Percentiles rank a stretch among this genome's conserved stretches.
Conservation (phyloP, 768 basidiomycete species). For the Mycena galericulata region DNA sequence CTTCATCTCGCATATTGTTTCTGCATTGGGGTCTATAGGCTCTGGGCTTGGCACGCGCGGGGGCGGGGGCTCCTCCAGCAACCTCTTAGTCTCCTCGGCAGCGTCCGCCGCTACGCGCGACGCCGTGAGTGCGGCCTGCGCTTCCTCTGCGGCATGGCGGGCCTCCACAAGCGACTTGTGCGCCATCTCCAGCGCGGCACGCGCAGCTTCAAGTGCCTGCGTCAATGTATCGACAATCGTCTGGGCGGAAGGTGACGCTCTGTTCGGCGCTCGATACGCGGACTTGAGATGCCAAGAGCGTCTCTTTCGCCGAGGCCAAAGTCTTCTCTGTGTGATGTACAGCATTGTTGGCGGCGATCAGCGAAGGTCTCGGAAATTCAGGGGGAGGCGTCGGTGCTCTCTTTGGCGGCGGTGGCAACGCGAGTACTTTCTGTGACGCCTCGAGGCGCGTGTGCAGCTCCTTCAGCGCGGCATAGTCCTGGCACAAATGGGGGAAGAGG, state of each 20-base stretch:
- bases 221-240: constrained; percentile 16
- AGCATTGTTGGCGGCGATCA: constrained; percentile 23
- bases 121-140: constrained; percentile 7
- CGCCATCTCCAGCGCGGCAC: constrained; percentile 16
- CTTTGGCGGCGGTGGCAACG: constrained; percentile 21
- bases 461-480: constrained; percentile 26
- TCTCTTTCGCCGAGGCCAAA: constrained; percentile 15
- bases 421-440: constrained; percentile 23
- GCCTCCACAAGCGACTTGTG: constrained; percentile 29
- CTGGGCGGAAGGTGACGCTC: constrained; percentile 20
- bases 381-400: constrained; percentile 16
- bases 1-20: constrained; percentile 29
- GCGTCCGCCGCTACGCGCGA: constrained; percentile 27
- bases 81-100: constrained; percentile 28
- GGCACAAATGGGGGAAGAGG: constrained; percentile 28
- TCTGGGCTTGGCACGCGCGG: constrained; percentile 22
- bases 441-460: constrained; percentile 28
- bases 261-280: constrained; percentile 19
- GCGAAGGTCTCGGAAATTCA: constrained; percentile 18
- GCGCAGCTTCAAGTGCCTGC: constrained; percentile 26
- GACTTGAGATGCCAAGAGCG: constrained; percentile 16
- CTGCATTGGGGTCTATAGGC: constrained; percentile 18
- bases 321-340: constrained; percentile 23
- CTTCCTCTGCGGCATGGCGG: constrained; percentile 25
- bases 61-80: constrained; percentile 27